Conservation (phyloP, 352 stramenopile genomes). For the Phytopythium helicoides region DNA sequence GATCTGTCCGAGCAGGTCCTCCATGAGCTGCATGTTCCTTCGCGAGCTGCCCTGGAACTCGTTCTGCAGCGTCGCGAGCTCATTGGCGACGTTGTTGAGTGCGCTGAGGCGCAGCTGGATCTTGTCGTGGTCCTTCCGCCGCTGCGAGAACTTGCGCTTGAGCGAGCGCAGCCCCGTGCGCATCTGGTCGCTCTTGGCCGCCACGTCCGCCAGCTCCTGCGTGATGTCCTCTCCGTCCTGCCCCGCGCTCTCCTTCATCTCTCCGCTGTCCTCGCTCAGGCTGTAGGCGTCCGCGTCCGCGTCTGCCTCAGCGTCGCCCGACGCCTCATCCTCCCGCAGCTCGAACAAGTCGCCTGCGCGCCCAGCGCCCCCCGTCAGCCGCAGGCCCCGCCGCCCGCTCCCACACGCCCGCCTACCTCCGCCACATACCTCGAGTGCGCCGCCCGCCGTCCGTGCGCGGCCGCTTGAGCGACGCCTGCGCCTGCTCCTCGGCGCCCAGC, state of each 20-base stretch:
- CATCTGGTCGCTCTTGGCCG: conserved; percentile 39
- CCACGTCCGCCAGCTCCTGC: conserved; percentile 24
- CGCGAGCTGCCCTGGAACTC: conserved; percentile 44
- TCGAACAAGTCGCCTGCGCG: neutral
- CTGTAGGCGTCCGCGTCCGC: neutral
- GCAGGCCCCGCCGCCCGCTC: too few species aligned
- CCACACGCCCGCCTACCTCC: neutral
- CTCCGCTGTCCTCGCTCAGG: conserved; percentile 13
- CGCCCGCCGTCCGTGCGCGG: neutral
- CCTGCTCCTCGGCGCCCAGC: neutral
- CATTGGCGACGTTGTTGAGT: conserved; percentile 35
- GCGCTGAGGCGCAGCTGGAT: conserved; percentile 31
- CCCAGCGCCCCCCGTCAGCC: too few species aligned
- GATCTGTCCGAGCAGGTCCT: conserved; percentile 52
- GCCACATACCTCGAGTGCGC: conserved; percentile 3
- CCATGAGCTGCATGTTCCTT: conserved; percentile 45
- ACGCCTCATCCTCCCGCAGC: neutral
- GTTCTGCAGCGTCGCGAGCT: conserved; percentile 35
- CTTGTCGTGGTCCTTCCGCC: conserved; percentile 32
- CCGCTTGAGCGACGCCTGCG: conserved; percentile 2
- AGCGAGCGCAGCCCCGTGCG: conserved; percentile 34
- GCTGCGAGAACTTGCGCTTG: conserved; percentile 32
- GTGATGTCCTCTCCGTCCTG: conserved; percentile 5
- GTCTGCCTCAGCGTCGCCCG: too few species aligned
- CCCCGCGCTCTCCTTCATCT: conserved; percentile 1